Evolutionary conservation across 1,139 yeast species (phyloP), one percentile per base, ranked within the genome.

Genomic region (Lodderomyces beijingensis): DNA sequence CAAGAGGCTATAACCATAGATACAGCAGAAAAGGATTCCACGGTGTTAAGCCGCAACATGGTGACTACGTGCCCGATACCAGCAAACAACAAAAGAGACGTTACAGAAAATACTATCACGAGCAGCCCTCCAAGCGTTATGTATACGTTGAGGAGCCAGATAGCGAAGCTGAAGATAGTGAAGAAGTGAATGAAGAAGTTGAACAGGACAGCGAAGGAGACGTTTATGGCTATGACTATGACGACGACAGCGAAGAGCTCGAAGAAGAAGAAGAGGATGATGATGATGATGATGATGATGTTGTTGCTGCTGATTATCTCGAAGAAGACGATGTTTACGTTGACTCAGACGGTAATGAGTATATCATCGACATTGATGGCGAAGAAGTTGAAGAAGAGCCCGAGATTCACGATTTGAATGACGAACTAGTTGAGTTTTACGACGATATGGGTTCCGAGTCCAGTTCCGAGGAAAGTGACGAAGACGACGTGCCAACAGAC

Each of bases 111-210:
- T 61, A 62, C 38, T 59, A 55, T 41, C 59, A 59, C 41, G 55
- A 52, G 37, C 64, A 60, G 43, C 66, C 62, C 34, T 36, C 41
- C 11, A 47, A 53, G 18, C 52, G 57, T 32, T 49, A 53, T 34
- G 70, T 59, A 10, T 62, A 50, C 35, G 68, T 65, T 35, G 71
- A 65, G 51, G 71, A 65, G 41, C 71, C 71, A 32, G 62, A 50
- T 31, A 47, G 50, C 32, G 58, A 54, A 31, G 51, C 50, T 30
- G 62, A 55, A 25, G 51, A 44, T 21, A 46, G 44, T 20, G 52
- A 45, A 25, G 44, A 36, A 27, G 20, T 27, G 7, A 31, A 22
- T 23, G 24, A 14, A 14, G 18, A 12, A 16, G 18, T 12, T 11
- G 36, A 33, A 14, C 28, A 29, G 2, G 22, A 16, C 10, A 25